These are phyloP conservation scores for Lactifluus hygrophoroides DNA, from an alignment of 768 basidiomycete species.

Conservation along the genomic window DNA sequence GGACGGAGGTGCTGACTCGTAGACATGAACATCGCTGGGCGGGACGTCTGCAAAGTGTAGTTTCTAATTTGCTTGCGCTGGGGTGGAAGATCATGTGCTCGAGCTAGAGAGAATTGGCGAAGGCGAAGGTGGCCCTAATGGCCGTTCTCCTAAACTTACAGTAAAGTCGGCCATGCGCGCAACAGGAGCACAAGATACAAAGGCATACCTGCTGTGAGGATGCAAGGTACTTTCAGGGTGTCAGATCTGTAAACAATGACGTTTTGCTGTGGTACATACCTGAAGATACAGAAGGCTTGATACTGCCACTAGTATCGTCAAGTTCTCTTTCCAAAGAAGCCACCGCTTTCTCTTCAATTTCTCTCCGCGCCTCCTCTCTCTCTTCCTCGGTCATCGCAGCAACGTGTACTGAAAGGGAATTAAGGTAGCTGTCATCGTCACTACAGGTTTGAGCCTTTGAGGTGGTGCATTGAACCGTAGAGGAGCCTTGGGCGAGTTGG, in stretches of 20 bases:
- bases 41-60: constrained; percentile 71
- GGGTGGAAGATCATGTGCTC: constrained; percentile 51
- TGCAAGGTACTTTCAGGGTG: neutral
- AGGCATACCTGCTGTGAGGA: constrained; percentile 1
- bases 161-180: neutral
- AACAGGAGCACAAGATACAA: neutral
- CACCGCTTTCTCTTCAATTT: constrained; percentile 51
- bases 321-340: neutral
- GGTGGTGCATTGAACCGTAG: neutral
- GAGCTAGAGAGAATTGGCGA: constrained; percentile 39
- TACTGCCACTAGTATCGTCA: too few species aligned
- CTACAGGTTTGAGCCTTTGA: neutral
- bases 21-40: constrained; percentile 70
- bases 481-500: constrained; percentile 8
- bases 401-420: constrained; percentile 32
- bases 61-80: constrained; percentile 35
- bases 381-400: constrained; percentile 65
- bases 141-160: neutral
- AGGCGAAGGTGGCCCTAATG: too few species aligned
- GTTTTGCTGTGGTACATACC: neutral
- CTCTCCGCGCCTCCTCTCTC: constrained; percentile 50
- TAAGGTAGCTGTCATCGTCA: neutral
- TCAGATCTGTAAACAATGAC: neutral
- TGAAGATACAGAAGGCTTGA: neutral
- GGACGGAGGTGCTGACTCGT: constrained; percentile 73